A percentile compares a stretch with the other conserved stretches of the same genome.
phyloP scores from a whole-genome alignment of 176 grass and related monocot species.

The Panicum miliaceum region DNA sequence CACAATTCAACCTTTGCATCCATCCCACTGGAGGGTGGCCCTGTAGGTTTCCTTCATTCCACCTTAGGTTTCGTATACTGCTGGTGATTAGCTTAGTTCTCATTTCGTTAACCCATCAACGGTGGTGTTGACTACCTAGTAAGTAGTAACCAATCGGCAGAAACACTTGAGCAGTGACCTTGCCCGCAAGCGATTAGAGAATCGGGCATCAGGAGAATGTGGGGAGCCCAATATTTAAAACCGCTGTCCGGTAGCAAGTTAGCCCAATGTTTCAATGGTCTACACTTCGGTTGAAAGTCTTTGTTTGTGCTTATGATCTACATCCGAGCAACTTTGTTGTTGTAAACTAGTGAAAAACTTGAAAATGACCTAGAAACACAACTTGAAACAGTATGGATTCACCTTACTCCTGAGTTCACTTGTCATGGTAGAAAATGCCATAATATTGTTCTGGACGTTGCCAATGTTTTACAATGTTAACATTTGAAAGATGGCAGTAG shows the following conservation, averaged over 20 bases:
- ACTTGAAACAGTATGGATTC: neutral
- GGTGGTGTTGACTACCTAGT: neutral
- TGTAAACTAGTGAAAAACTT: neutral
- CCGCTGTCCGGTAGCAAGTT: neutral
- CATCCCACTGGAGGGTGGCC: neutral
- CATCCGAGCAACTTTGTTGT: neutral
- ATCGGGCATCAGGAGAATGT: neutral
- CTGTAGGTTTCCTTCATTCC: neutral
- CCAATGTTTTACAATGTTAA: neutral
- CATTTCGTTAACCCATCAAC: neutral
- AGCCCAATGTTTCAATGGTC: neutral
- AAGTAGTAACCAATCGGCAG: neutral
- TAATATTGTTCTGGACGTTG: neutral
- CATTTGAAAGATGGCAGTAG: neutral
- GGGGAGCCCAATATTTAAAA: neutral
- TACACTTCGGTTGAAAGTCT: neutral
- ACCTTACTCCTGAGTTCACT: neutral
- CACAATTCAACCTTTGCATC: neutral
- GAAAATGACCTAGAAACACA: neutral
- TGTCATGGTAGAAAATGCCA: neutral
- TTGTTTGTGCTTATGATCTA: neutral
- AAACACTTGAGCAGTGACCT: constrained; percentile 8
- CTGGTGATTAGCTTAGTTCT: neutral
- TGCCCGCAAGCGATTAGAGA: neutral
- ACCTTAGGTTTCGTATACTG: neutral